These are phyloP conservation scores for Deinandra increscens DNA, from an alignment of 129 eudicot genomes.

Conservation along the genomic window DNA sequence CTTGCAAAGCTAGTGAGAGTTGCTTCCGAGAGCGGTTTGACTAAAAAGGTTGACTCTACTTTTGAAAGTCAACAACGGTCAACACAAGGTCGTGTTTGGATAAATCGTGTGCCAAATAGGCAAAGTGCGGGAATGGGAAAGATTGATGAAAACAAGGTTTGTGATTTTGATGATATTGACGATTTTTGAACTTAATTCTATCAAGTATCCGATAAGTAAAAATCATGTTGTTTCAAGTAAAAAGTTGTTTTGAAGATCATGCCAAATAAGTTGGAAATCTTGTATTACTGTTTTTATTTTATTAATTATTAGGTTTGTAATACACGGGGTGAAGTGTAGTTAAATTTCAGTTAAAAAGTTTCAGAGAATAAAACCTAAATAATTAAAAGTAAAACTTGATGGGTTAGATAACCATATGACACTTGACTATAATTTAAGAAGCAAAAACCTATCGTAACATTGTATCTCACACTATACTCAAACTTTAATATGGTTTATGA, in stretches of 20 bases:
- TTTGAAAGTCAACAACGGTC: conserved; percentile 13
- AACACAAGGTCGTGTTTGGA: background rate
- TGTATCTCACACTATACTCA: too few species aligned
- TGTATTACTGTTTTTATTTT: too few species aligned
- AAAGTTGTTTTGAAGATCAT: background rate
- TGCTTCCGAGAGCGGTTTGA: conserved; percentile 28
- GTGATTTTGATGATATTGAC: conserved; percentile 18
- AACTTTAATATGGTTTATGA: too few species aligned
- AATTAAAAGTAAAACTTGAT: too few species aligned
- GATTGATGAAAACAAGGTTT: conserved; percentile 46
- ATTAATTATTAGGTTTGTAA: too few species aligned
- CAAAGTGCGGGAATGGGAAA: conserved; percentile 40
- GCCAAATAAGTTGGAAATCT: background rate
- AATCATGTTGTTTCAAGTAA: conserved; percentile 18
- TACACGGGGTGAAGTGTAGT: too few species aligned
- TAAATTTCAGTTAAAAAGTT: too few species aligned
- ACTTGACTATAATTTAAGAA: too few species aligned
- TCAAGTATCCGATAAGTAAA: conserved; percentile 14
- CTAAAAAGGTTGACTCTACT: conserved; percentile 26
- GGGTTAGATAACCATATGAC: too few species aligned
- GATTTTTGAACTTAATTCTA: background rate
- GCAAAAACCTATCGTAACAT: too few species aligned
- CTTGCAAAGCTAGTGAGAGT: conserved; percentile 39
- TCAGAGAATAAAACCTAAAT: too few species aligned
- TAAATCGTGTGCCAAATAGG: conserved; percentile 22